A percentile compares a stretch with the other conserved stretches of the same genome.
phyloP scores from a whole-genome alignment of 495 filamentous ascomycete genomes.

The Tuber melanosporum region DNA sequence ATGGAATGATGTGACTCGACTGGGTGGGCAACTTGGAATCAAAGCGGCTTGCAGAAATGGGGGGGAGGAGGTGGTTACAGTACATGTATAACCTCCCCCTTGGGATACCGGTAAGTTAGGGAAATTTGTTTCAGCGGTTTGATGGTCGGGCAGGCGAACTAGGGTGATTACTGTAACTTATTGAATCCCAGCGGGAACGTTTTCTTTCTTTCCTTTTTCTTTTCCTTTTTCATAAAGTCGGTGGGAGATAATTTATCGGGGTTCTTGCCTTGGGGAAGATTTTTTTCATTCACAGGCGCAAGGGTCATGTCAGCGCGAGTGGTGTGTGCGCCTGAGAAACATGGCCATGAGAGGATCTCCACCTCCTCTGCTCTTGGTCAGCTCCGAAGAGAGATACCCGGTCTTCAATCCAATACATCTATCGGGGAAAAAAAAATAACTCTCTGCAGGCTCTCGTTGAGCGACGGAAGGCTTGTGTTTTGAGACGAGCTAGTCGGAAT shows the following conservation, averaged over 20 bases:
- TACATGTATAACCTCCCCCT: not conserved
- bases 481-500: too few species aligned
- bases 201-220: not conserved
- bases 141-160: too few species aligned
- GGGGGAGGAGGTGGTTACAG: not conserved
- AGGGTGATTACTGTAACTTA: too few species aligned
- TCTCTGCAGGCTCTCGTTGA: too few species aligned
- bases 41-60: not conserved
- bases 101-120: not conserved
- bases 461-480: too few species aligned
- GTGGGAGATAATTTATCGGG: not conserved
- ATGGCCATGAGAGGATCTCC: too few species aligned
- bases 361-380: too few species aligned
- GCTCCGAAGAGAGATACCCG: too few species aligned
- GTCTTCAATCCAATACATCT: too few species aligned
- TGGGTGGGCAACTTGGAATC: not conserved
- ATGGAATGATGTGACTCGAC: not conserved
- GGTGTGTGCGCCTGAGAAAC: too few species aligned
- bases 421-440: too few species aligned
- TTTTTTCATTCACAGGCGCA: not conserved
- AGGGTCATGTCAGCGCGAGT: too few species aligned
- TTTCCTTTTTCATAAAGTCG: not conserved
- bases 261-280: not conserved
- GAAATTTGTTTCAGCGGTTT: not conserved
- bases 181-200: not conserved